Base-by-base conservation (phyloP, 768 basidiomycete species). In the Russula dissimulans region DNA sequence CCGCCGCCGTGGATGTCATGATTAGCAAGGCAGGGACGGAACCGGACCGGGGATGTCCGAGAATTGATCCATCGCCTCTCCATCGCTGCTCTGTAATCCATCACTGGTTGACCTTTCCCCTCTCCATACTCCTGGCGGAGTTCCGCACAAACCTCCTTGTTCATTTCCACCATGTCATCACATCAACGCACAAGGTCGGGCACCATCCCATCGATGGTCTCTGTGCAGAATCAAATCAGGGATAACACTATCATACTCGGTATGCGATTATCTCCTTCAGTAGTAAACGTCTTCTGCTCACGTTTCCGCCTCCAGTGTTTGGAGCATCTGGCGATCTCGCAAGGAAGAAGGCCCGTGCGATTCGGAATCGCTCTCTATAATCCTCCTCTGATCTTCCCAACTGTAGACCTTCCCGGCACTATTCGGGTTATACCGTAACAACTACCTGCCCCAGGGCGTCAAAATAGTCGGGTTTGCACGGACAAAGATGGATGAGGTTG, bases 321-420 rank as follows among this genome's bases (percentile, higher is more conserved):
- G 95, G 95, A 58, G 95, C 95, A 3, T 95, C 92, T 57, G 95
- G 95, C 43, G 95, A 99, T 78, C 80, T 99, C 48, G 95, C 95
- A 64, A 95, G 97, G 87, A 99, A 99, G 78, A 99, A 99, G 83
- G 94, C 84, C 51, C 50, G 70, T 57, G 54, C 44, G 36, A 45
- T 48, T 52, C 51, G 52, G 29, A 26, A 29, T n/a, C 12, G 1
- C n/a, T 31, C 29, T 10, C 15, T 32, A 1, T 54, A 55, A 18
- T 26, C 46, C 48, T 0, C 50, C 34, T 31, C 34, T 65, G 51
- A 59, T 47, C 54, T 54, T 51, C 52, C 42, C 15, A 41, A 57
- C 36, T 54, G 43, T 68, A 97, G 95, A 98, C 95, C 4, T 89
- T 93, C 74, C 95, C 95, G 11, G 95, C 95, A 31, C 79, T 99